A percentile compares a stretch with the other conserved stretches of the same genome.
phyloP scores from a whole-genome alignment of 345 rosid species.

The Aquilaria yunnanensis region DNA sequence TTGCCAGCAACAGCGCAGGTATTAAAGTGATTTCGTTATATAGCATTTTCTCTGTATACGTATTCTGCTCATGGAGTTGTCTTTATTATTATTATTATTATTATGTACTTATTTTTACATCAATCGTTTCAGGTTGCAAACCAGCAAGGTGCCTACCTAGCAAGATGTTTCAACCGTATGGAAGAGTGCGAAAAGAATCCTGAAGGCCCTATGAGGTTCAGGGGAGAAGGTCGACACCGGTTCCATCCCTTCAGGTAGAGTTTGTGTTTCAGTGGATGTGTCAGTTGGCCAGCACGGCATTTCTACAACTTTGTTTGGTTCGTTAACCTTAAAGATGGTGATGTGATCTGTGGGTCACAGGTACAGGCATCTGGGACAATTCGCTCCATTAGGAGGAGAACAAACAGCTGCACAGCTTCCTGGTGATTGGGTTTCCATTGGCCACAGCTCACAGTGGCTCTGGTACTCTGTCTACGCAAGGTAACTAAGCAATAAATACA shows the following conservation, averaged over 20 bases:
- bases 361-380: conserved; percentile 89
- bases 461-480: conserved; percentile 98
- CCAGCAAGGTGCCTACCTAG: conserved; percentile 89
- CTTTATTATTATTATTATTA: neutral
- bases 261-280: neutral
- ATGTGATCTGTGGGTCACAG: conserved; percentile 22
- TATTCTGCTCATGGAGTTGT: neutral
- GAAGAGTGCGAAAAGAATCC: conserved; percentile 77
- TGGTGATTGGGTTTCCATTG: conserved; percentile 94
- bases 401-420: conserved; percentile 98
- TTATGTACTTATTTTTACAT: neutral
- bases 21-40: neutral
- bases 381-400: conserved; percentile 98
- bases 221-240: conserved; percentile 94
- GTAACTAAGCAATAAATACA: conserved; percentile 20
- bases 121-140: conserved; percentile 65
- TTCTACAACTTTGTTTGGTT: no score
- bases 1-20: conserved; percentile 99
- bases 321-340: neutral
- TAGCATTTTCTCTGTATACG: no score
- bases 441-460: conserved; percentile 89
- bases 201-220: conserved; percentile 91
- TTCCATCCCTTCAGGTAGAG: conserved; percentile 85
- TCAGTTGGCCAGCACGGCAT: neutral
- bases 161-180: conserved; percentile 93